Evolutionary conservation across 331 rosid genomes (phyloP).

Genomic region (Acacia concinna): DNA sequence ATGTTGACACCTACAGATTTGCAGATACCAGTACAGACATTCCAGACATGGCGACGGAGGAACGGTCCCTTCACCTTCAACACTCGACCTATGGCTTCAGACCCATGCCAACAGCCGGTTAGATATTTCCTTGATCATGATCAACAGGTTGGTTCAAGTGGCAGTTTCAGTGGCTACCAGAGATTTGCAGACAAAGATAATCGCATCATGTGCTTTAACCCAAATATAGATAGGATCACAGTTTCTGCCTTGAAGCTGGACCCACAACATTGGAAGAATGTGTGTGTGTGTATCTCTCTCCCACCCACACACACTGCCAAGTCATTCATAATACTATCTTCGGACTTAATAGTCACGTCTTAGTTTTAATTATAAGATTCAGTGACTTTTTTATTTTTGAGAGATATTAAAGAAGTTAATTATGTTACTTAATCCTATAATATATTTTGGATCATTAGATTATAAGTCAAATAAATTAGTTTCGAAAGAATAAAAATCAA

Average conservation of each 20-base stretch:
- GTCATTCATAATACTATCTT: too few species aligned
- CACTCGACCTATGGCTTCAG: slow-evolving; percentile 63
- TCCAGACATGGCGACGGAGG: slow-evolving; percentile 74
- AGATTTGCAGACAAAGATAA: slow-evolving; percentile 33
- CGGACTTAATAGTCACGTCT: too few species aligned
- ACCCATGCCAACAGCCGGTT: slow-evolving; percentile 63
- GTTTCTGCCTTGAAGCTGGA: slow-evolving; percentile 74
- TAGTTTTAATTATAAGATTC: too few species aligned
- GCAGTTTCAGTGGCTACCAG: slow-evolving; percentile 53
- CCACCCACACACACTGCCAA: neutral
- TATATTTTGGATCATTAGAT: too few species aligned
- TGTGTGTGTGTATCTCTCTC: slow-evolving; percentile 39
- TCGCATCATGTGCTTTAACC: slow-evolving; percentile 37
- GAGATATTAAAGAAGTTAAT: too few species aligned
- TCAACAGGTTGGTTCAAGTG: slow-evolving; percentile 40
- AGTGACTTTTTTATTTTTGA: too few species aligned
- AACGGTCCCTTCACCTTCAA: slow-evolving; percentile 88
- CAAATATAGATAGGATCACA: slow-evolving; percentile 33
- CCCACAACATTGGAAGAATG: slow-evolving; percentile 61
- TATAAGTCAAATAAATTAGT: too few species aligned
- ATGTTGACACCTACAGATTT: slow-evolving; percentile 55
- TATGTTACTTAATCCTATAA: too few species aligned
- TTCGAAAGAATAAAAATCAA: too few species aligned
- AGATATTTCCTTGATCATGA: slow-evolving; percentile 54
- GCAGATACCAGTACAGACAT: slow-evolving; percentile 67